Conservation (phyloP, 345 rosid species). For the Citrus trifoliata region DNA sequence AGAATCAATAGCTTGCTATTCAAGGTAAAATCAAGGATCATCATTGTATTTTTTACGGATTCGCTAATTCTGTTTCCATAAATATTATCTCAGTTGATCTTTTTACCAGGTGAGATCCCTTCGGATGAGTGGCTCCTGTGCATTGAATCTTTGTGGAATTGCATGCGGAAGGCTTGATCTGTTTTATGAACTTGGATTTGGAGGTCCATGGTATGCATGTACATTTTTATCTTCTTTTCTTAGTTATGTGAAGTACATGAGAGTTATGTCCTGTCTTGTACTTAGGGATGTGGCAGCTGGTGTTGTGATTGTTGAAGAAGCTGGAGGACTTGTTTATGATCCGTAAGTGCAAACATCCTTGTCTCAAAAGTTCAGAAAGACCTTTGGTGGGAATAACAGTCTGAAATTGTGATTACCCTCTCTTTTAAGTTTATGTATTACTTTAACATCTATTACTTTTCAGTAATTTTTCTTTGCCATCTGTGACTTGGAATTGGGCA, state of each 20-base stretch:
- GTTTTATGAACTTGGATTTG: slow-evolving; percentile 76
- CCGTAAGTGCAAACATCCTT: slow-evolving; percentile 56
- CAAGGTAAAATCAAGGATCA: slow-evolving; percentile 50
- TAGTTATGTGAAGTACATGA: neutral
- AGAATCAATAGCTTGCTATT: slow-evolving; percentile 75
- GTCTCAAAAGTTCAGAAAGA: neutral
- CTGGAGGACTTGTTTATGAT: slow-evolving; percentile 89
- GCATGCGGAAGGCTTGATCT: slow-evolving; percentile 89
- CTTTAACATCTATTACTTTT: neutral
- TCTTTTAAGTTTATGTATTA: neutral
- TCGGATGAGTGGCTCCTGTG: slow-evolving; percentile 94
- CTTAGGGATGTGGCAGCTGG: slow-evolving; percentile 97
- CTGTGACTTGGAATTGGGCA: neutral
- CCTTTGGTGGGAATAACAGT: neutral
- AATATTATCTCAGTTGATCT: slow-evolving; percentile 6
- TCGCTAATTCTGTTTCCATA: neutral
- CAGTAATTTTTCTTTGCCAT: neutral
- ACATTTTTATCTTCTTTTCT: neutral
- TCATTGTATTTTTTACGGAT: neutral
- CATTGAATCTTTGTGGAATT: slow-evolving; percentile 88
- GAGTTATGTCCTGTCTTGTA: slow-evolving; percentile 4
- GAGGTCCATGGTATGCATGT: slow-evolving; percentile 81
- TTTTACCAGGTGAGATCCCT: slow-evolving; percentile 78
- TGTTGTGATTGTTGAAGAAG: slow-evolving; percentile 75
- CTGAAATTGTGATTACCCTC: neutral